A percentile compares a stretch with the other conserved stretches of the same genome.
Conservation (phyloP, 768 basidiomycete species). For the Stropharia rugosoannulata region DNA sequence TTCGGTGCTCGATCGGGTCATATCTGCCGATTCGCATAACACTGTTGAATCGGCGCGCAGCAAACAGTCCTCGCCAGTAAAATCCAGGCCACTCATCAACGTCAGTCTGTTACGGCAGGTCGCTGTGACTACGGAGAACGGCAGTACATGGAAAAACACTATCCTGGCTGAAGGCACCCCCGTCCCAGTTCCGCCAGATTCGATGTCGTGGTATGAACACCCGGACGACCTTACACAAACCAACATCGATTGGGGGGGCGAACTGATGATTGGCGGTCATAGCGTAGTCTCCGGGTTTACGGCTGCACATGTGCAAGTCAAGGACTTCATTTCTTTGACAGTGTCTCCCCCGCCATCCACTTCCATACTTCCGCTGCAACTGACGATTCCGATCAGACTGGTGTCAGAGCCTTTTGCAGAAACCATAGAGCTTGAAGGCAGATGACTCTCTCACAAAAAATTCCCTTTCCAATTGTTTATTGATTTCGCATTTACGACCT, state of each 20-base stretch:
- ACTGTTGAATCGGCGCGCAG: slow-evolving; percentile 8
- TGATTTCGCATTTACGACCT: too few relatives aligned
- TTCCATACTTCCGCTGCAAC: slow-evolving; percentile 35
- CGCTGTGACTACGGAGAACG: slow-evolving; percentile 31
- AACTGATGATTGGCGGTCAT: slow-evolving; percentile 35
- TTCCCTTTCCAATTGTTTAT: too few relatives aligned
- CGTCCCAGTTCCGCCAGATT: slow-evolving; percentile 40
- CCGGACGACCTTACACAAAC: slow-evolving; percentile 26
- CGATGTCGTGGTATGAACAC: slow-evolving; percentile 20
- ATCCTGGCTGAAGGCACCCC: slow-evolving; percentile 50
- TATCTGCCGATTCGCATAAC: slow-evolving; percentile 21
- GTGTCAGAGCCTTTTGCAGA: slow-evolving; percentile 54
- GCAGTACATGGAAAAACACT: slow-evolving; percentile 36
- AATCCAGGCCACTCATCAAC: slow-evolving; percentile 31
- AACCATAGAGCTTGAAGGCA: slow-evolving; percentile 13
- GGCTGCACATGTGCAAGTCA: slow-evolving; percentile 40
- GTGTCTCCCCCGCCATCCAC: slow-evolving; percentile 38
- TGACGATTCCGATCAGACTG: slow-evolving; percentile 52
- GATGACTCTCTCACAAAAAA: not conserved
- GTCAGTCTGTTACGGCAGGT: slow-evolving; percentile 56
- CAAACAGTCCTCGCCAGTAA: slow-evolving; percentile 11
- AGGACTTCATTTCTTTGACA: slow-evolving; percentile 58
- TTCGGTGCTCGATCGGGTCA: slow-evolving; percentile 19
- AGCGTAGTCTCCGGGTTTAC: slow-evolving; percentile 45
- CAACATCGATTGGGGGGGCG: slow-evolving; percentile 64